These are phyloP conservation scores for Alnus rubra DNA, from an alignment of 306 rosid species.

Conservation along the genomic window DNA sequence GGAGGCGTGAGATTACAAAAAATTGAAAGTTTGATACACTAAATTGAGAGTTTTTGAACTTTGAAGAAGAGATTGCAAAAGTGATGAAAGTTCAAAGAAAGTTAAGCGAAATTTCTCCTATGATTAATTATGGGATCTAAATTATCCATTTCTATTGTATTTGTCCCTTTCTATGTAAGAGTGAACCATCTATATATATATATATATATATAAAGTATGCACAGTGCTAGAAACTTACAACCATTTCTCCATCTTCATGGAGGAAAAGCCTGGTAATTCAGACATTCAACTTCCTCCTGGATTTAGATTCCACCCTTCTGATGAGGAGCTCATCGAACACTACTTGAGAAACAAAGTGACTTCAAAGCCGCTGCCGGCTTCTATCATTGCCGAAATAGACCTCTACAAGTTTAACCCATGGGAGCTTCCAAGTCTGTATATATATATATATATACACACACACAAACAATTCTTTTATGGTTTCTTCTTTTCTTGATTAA, in stretches of 20 bases:
- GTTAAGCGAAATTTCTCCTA: too few species aligned
- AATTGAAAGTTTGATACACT: too few species aligned
- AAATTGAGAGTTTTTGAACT: too few species aligned
- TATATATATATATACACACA: too few species aligned
- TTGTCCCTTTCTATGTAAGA: conserved; percentile 49
- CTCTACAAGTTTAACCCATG: conserved; percentile 73
- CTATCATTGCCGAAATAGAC: conserved; percentile 66
- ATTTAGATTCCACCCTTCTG: conserved; percentile 83
- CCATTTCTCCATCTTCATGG: conserved; percentile 51
- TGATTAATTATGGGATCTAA: too few species aligned
- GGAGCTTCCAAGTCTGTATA: conserved; percentile 60
- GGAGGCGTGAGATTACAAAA: too few species aligned
- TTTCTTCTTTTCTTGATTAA: neutral
- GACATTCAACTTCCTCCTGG: conserved; percentile 78
- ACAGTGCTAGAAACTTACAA: conserved; percentile 44
- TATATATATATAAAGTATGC: conserved; percentile 49
- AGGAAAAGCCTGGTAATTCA: conserved; percentile 29
- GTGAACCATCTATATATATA: conserved; percentile 37
- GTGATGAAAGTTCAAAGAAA: too few species aligned
- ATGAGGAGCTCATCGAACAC: conserved; percentile 70
- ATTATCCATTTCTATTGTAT: neutral
- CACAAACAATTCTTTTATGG: neutral
- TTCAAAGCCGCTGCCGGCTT: conserved; percentile 64
- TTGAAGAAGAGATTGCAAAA: too few species aligned
- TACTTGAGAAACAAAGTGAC: conserved; percentile 62